Base-by-base conservation (phyloP, 1,284 basidiomycete species). In the Retiboletus flavoniger region DNA sequence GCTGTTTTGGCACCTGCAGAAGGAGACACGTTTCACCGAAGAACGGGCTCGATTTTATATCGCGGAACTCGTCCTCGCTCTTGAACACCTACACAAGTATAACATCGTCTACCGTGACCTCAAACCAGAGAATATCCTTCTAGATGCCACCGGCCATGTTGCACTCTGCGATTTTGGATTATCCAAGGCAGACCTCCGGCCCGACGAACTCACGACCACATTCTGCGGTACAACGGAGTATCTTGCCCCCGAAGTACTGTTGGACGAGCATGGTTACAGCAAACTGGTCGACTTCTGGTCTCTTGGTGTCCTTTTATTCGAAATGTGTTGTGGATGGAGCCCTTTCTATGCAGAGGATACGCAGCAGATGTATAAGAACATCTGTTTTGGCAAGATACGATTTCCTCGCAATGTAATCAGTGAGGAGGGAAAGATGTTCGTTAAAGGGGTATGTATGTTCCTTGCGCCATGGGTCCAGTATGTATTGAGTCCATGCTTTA, bases 321-420 rank as follows among this genome's bases (percentile, higher is more conserved):
- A 95, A 74, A 99, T 99, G 97, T 99, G 96, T 71, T 99, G 97
- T 66, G 97, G 97, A 16, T 99, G 97, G 97, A 95, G 91, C 71
- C 97, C 97, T 35, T 99, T 99, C 77, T 99, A 99, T 69, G 96
- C 96, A 14, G 97, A 99, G 67, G 97, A 99, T 71, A 98, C 95
- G 16, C 96, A 99, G 72, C 93, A 98, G 74, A 99, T 99, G 97
- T 99, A 99, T 79, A 95, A 95, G 81, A 92, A 96, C 77, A 99
- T 99, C 63, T 98, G 95, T 72, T 95, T 94, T 73, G 97, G 97
- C 61, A 99, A 98, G 82, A 98, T 99, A 71, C 84, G 96, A 60
- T 99, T 99, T 78, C 97, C 97, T 28, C 91, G 95, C 66, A 94
- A 92, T 51, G 95, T 98, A 31, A 98, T 99, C 65, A 89, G 89